phyloP scores from a whole-genome alignment of 192 early-diverging fungal genomes.

The Podila epigama region DNA sequence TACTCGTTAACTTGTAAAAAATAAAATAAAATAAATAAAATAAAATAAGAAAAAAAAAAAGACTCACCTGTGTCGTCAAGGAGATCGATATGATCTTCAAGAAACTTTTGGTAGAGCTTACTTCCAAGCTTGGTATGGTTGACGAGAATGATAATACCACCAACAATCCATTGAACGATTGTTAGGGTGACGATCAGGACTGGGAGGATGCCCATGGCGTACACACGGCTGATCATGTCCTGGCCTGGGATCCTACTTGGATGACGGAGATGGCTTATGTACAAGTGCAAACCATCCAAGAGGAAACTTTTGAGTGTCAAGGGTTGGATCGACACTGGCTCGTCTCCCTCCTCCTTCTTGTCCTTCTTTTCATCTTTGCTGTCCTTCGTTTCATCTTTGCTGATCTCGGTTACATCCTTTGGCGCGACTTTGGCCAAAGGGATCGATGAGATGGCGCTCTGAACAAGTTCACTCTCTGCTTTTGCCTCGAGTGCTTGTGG shows the following conservation, averaged over 20 bases:
- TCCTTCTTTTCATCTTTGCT: neutral
- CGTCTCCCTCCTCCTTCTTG: constrained; percentile 2
- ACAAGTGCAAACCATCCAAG: constrained; percentile 13
- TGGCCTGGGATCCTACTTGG: constrained; percentile 31
- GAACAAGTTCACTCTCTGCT: too few species aligned
- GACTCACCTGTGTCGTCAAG: constrained; percentile 41
- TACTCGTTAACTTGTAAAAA: neutral
- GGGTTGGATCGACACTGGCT: constrained; percentile 20
- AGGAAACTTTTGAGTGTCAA: constrained; percentile 12
- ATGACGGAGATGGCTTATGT: constrained; percentile 13
- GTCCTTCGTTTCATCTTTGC: neutral
- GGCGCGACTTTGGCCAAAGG: too few species aligned
- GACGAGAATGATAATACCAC: constrained; percentile 24
- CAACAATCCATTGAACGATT: constrained; percentile 21
- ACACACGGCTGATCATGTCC: constrained; percentile 21
- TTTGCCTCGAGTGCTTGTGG: too few species aligned
- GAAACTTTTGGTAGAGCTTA: constrained; percentile 10
- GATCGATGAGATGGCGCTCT: too few species aligned
- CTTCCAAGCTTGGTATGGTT: constrained; percentile 16
- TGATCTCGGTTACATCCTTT: neutral
- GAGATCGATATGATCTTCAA: constrained; percentile 26
- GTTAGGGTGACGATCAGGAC: constrained; percentile 24
- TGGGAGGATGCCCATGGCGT: constrained; percentile 33
- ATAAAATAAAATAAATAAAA: neutral
- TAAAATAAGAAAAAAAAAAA: neutral